phyloP scores from a whole-genome alignment of 176 grass and related monocot species.

The Eleusine indica region DNA sequence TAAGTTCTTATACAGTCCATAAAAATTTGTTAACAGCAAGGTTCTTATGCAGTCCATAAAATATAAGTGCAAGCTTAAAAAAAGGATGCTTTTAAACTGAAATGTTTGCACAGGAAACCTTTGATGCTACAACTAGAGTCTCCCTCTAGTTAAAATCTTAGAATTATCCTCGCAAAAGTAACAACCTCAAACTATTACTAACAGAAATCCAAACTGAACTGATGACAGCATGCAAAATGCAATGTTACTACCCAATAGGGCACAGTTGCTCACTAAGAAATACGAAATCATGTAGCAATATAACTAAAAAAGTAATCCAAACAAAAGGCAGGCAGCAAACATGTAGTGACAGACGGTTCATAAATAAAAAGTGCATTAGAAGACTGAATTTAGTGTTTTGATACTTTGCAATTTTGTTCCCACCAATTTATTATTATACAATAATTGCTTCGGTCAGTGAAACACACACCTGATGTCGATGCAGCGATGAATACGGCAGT shows the following conservation, averaged over 20 bases:
- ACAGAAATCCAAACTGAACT: background rate
- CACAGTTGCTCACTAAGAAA: background rate
- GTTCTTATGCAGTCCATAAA: background rate
- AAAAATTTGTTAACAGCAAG: background rate
- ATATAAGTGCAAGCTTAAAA: background rate
- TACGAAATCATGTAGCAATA: background rate
- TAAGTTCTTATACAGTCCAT: background rate
- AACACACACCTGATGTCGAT: conserved; percentile 71
- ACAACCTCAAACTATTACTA: background rate
- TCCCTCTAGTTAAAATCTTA: background rate
- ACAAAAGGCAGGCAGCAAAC: background rate
- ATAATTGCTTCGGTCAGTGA: background rate
- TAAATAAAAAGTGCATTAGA: too few species aligned
- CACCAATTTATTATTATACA: background rate
- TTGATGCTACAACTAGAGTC: background rate
- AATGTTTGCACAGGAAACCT: background rate
- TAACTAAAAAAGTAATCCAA: conserved; percentile 1
- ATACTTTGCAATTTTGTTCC: background rate
- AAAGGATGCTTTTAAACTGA: background rate
- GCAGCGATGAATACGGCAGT: conserved; percentile 88
- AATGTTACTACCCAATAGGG: background rate
- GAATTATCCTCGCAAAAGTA: background rate
- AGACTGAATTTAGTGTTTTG: background rate
- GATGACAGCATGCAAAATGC: background rate
- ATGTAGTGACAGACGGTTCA: background rate